These are phyloP conservation scores for Penicillium silybi DNA, from an alignment of 495 filamentous ascomycete genomes.

Conservation along the genomic window DNA sequence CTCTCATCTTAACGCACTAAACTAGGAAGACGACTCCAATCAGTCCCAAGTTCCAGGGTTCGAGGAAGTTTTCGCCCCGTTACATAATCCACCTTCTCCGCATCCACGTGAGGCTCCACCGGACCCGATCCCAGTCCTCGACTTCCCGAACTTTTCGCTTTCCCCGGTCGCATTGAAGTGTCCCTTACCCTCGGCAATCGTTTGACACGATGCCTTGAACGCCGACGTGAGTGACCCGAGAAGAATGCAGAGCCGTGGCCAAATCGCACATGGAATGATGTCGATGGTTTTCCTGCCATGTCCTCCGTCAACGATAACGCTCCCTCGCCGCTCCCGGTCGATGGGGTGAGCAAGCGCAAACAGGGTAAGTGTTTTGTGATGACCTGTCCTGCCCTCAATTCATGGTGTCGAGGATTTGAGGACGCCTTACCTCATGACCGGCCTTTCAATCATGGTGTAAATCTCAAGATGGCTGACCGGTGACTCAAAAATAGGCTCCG, in stretches of 20 bases:
- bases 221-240: slow-evolving; percentile 3
- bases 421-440: not conserved
- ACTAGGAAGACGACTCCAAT: not conserved
- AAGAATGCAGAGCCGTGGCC: slow-evolving; percentile 24
- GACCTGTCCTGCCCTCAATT: not conserved
- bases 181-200: slow-evolving; percentile 21
- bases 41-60: not conserved
- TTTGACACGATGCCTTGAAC: slow-evolving; percentile 22
- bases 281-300: slow-evolving; percentile 30
- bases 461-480: slow-evolving; percentile 8
- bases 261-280: slow-evolving; percentile 25
- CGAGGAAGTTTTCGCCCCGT: not conserved
- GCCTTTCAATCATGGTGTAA: not conserved
- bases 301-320: slow-evolving; percentile 31
- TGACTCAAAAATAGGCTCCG: slow-evolving; percentile 33
- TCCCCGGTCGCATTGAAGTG: slow-evolving; percentile 11
- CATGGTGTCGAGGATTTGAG: not conserved
- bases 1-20: not conserved
- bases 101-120: slow-evolving; percentile 30
- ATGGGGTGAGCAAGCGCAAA: slow-evolving; percentile 35
- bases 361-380: slow-evolving; percentile 22
- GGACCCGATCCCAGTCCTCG: slow-evolving; percentile 25
- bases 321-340: slow-evolving; percentile 25
- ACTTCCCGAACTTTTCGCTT: slow-evolving; percentile 28
- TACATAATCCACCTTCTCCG: slow-evolving; percentile 31